Percentiles rank a stretch among this genome's conserved stretches.
These are phyloP conservation scores for Serendipita vermifera DNA, from an alignment of 768 basidiomycete species.

Conservation along the genomic window DNA sequence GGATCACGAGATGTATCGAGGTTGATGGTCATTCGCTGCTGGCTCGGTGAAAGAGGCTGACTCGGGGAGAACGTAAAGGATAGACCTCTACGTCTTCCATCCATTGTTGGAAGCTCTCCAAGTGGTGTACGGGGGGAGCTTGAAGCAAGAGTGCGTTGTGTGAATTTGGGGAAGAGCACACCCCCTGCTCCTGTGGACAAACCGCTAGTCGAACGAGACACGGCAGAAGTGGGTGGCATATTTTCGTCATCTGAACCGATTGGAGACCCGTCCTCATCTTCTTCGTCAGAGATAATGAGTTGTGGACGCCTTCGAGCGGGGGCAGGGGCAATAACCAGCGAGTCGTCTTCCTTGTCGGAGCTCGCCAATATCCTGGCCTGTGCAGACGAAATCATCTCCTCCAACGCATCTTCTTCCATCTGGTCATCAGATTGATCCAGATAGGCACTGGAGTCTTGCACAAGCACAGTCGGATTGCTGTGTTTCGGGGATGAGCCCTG, in stretches of 20 bases:
- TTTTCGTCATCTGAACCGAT: slow-evolving; percentile 3
- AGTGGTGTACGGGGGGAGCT: slow-evolving; percentile 4
- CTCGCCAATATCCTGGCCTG: neutral
- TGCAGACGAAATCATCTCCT: neutral
- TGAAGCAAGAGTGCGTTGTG: too few relatives aligned
- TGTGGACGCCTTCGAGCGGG: neutral
- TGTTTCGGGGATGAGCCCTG: neutral
- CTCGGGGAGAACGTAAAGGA: neutral
- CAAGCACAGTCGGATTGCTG: neutral
- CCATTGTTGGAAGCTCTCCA: neutral
- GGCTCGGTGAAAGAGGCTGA: neutral
- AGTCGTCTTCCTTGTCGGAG: neutral
- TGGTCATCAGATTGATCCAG: neutral
- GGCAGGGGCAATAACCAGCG: neutral
- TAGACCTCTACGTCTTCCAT: neutral
- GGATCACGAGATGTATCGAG: too few relatives aligned
- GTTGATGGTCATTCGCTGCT: too few relatives aligned
- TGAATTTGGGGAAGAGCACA: neutral
- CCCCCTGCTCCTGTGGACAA: too few relatives aligned
- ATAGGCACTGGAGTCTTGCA: neutral
- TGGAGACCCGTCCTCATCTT: neutral
- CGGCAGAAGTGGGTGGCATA: neutral
- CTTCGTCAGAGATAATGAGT: slow-evolving; percentile 3
- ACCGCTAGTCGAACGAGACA: neutral
- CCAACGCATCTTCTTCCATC: neutral